These are phyloP conservation scores for Eucalyptus leucophloia DNA, from an alignment of 345 rosid genomes.

Conservation along the genomic window DNA sequence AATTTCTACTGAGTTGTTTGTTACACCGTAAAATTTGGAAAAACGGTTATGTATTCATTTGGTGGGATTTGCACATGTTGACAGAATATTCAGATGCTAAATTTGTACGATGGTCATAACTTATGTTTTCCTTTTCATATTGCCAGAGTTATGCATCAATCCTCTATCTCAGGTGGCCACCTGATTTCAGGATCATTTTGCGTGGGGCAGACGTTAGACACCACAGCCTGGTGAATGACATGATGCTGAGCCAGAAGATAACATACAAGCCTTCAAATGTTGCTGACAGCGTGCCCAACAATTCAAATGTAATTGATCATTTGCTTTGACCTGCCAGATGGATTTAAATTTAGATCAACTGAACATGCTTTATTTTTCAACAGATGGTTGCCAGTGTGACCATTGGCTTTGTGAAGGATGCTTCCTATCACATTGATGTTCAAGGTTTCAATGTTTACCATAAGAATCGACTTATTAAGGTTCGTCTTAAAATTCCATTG, in stretches of 20 bases:
- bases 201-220: slow-evolving; percentile 48
- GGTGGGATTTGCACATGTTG: neutral
- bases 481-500: neutral
- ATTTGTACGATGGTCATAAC: neutral
- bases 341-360: neutral
- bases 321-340: neutral
- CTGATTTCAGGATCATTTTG: slow-evolving; percentile 37
- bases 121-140: neutral
- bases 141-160: slow-evolving; percentile 70
- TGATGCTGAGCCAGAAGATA: slow-evolving; percentile 29
- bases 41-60: neutral
- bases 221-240: slow-evolving; percentile 45
- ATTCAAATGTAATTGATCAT: slow-evolving; percentile 17
- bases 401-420: slow-evolving; percentile 85
- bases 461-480: slow-evolving; percentile 79
- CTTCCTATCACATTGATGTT: slow-evolving; percentile 47
- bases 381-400: slow-evolving; percentile 45
- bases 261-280: slow-evolving; percentile 34
- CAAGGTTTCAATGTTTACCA: slow-evolving; percentile 85
- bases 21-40: neutral
- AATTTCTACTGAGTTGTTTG: neutral
- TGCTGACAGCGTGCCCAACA: slow-evolving; percentile 2
- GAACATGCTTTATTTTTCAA: neutral
- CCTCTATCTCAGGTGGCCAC: slow-evolving; percentile 58
- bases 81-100: neutral